Base-by-base conservation (phyloP, 805 yeast species). In the Clavispora carvajalis region DNA sequence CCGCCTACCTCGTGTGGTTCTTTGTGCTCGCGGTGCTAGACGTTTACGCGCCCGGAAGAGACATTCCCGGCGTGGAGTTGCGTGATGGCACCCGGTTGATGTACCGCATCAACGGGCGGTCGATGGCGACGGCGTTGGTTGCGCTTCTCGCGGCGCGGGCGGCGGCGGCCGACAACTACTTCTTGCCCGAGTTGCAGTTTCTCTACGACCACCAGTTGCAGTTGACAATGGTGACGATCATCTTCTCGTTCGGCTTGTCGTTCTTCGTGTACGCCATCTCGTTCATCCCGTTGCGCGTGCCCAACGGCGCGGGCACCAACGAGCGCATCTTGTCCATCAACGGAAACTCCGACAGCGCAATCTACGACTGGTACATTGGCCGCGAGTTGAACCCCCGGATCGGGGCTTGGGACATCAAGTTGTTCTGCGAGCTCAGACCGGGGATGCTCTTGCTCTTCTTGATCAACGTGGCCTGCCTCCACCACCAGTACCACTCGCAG, bases 321-420 rank as follows among this genome's bases (percentile, higher is more conserved):
- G 93, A 86, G 53, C 71, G 85, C 48, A 78, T 93, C 29, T 69
- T 93, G 38, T 90, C 97, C 0, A 60, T 76, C 29, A 93, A 93
- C 34, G 99, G 99, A 3, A 91, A 91, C 63, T 73, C 95, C 0
- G 85, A 87, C 0, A 80, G 76, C 49, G 50, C 63, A 0, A 51
- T 91, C 8, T 91, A 85, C 58, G 96, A 93, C 57, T 90, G 96
- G 97, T 93, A 89, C 57, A 89, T 93, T 58, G 99, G 99, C 22
- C 79, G 99, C 45, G 98, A 91, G 64, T 71, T 93, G 56, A 93
- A 93, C 59, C 99, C 98, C 21, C 74, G 98, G 52, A 68, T 86
- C 43, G 93, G 95, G 1, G 55, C 74, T 0, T 79, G 90, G 73
- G 99, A 93, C 59, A 79, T 93, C 60, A 93, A 93, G 65, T 63